phyloP scores from a whole-genome alignment of 768 basidiomycete species.

The Phlebiopsis flavidoalba region DNA sequence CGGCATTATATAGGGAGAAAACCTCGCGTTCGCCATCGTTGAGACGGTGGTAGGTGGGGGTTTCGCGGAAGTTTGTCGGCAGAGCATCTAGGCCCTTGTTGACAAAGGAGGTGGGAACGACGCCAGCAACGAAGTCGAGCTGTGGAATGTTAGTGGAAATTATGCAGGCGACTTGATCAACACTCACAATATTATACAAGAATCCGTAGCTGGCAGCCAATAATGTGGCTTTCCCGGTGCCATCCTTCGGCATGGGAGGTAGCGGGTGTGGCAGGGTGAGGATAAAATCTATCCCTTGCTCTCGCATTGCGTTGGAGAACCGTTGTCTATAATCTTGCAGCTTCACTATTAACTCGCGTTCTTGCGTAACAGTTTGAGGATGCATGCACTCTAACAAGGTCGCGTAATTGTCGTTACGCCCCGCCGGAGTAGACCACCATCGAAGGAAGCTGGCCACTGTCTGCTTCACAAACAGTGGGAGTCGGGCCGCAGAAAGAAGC shows the following conservation, averaged over 20 bases:
- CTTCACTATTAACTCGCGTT: constrained; percentile 18
- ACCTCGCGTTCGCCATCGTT: constrained; percentile 35
- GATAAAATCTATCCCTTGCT: constrained; percentile 30
- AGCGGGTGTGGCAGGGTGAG: constrained; percentile 34
- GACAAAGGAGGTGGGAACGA: constrained; percentile 40
- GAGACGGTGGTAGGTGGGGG: constrained; percentile 17
- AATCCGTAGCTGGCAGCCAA: constrained; percentile 29
- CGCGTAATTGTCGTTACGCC: constrained; percentile 25
- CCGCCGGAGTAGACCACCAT: constrained; percentile 20
- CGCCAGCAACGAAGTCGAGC: constrained; percentile 42
- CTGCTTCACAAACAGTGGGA: constrained; percentile 23
- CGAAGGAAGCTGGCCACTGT: constrained; percentile 19
- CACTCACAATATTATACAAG: constrained; percentile 40
- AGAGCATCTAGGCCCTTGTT: constrained; percentile 28
- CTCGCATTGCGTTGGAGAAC: constrained; percentile 21
- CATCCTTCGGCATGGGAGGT: constrained; percentile 32
- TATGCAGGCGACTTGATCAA: not conserved
- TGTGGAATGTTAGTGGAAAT: constrained; percentile 11
- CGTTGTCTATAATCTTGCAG: constrained; percentile 21
- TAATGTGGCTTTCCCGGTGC: constrained; percentile 26
- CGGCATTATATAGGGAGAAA: constrained; percentile 36
- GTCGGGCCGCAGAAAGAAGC: constrained; percentile 11
- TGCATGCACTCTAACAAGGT: constrained; percentile 18
- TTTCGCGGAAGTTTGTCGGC: constrained; percentile 18
- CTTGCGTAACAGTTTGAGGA: constrained; percentile 17